Evolutionary conservation across 2,329 filamentous ascomycete genomes (phyloP).

Genomic region (Cytospora schulzeri): DNA sequence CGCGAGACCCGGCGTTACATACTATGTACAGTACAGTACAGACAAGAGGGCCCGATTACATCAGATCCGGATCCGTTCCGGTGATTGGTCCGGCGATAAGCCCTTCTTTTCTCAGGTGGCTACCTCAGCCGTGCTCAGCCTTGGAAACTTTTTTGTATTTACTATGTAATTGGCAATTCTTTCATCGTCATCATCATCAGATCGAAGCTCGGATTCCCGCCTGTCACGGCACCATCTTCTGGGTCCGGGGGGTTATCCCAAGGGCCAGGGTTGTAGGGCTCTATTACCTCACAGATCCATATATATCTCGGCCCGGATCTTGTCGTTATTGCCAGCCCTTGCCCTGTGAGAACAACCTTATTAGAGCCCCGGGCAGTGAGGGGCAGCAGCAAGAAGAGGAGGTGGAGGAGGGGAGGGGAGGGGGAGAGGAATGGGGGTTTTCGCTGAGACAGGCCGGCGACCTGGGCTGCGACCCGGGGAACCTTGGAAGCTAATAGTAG

Average conservation of each 20-base stretch:
- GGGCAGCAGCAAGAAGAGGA: not conserved
- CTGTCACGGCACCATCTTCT: conserved; percentile 4
- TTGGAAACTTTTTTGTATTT: conserved; percentile 16
- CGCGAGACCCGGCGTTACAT: not conserved
- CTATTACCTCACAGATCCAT: not conserved
- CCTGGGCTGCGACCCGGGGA: conserved; percentile 15
- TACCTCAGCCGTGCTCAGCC: conserved; percentile 4
- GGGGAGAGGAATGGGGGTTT: not conserved
- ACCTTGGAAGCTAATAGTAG: conserved; percentile 16
- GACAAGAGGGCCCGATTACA: conserved; percentile 17
- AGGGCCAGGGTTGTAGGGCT: not conserved
- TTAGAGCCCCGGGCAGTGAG: not conserved
- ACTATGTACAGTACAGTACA: not conserved
- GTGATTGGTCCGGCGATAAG: conserved; percentile 19
- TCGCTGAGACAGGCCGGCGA: conserved; percentile 15
- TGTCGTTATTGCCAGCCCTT: not conserved
- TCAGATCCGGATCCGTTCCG: conserved; percentile 18
- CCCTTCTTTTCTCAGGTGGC: conserved; percentile 19
- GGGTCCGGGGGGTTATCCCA: conserved; percentile 8
- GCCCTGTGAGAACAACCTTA: not conserved
- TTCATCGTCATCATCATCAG: not conserved
- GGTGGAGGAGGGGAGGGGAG: not conserved
- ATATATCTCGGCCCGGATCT: conserved; percentile 1
- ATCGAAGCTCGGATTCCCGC: conserved; percentile 8
- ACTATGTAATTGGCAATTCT: not conserved